A percentile compares a stretch with the other conserved stretches of the same genome.
Conservation (phyloP, 2,329 filamentous ascomycete genomes). For the Fusarium sp. region DNA sequence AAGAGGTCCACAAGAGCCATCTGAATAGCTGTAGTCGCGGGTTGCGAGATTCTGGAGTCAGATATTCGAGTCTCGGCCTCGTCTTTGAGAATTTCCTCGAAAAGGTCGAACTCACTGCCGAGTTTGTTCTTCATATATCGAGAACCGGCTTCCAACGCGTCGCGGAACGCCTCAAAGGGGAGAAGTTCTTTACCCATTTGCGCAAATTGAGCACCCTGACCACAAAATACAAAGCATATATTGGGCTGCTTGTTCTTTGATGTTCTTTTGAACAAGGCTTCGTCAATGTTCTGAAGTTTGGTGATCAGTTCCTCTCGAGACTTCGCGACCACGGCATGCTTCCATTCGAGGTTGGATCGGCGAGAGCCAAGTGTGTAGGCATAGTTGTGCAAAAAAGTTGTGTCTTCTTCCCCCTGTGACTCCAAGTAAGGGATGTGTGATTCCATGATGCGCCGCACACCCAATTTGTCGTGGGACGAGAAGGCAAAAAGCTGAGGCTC, state of each 20-base stretch:
- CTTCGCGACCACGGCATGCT: constrained; percentile 49
- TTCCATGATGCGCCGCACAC: constrained; percentile 49
- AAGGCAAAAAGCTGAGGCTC: constrained; percentile 53
- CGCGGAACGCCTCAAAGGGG: constrained; percentile 53
- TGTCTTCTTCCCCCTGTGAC: constrained; percentile 5
- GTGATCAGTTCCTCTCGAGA: constrained; percentile 46
- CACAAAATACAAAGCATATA: constrained; percentile 55
- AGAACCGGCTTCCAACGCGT: constrained; percentile 49
- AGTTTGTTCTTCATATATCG: constrained; percentile 45
- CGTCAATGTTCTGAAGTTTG: constrained; percentile 39
- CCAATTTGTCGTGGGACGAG: constrained; percentile 55
- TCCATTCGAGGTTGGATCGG: constrained; percentile 57
- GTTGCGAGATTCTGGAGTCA: constrained; percentile 51
- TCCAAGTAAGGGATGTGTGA: constrained; percentile 48
- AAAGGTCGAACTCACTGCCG: constrained; percentile 46
- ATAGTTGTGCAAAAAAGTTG: constrained; percentile 50
- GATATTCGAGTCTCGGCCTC: constrained; percentile 43
- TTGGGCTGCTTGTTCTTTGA: constrained; percentile 41
- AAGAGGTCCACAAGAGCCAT: constrained; percentile 55
- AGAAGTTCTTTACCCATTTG: constrained; percentile 55
- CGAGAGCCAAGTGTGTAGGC: constrained; percentile 58
- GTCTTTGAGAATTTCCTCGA: constrained; percentile 49
- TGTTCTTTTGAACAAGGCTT: constrained; percentile 35
- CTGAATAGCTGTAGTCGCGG: constrained; percentile 54
- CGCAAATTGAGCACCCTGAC: constrained; percentile 55